Base-by-base conservation (phyloP, 768 basidiomycete species). In the Paxillus rubicundulus region DNA sequence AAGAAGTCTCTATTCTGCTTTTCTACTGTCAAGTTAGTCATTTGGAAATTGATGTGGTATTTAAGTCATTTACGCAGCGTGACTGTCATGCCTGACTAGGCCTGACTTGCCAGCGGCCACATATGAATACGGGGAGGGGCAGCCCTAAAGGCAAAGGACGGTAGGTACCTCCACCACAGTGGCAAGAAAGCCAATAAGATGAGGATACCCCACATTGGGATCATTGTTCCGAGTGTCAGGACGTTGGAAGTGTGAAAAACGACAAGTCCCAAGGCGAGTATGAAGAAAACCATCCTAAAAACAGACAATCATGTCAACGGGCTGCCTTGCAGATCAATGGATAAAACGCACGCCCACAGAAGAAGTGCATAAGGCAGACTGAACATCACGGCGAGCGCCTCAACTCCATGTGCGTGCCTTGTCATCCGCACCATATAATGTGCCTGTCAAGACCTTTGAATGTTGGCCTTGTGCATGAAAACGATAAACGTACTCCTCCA, bases 281-380 rank as follows among this genome's bases (percentile, higher is more conserved):
- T 12, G 33, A 17, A n/a, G 44, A 10, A 14, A 13, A 32, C 5
- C 28, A n/a, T 10, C 5, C 44, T 17, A 5, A 18, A 30, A 45
- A 45, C 9, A 10, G 16, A 38, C 9, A n/a, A 8, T 37, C 36
- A 37, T 9, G 36, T 37, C 14, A 38, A 18, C 7, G 37, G n/a
- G n/a, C 33, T 12, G 30, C 24, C 24, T 24, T 24, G 24, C 24
- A 24, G 6, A 24, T 30, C 30, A 30, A 33, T 13, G 33, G 33
- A 33, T 33, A 38, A 49, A 12, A 24, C 69, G 52, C 28, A 69
- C 69, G 55, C 58, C 56, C 61, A 66, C 60, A 71, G 61, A 36
- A 70, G 57, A 17, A 67, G 53, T 14, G 60, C 62, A 42, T 66
- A 65, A 10, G 70, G 70, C 12, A 71, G 52, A 44, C 61, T 69